Evolutionary conservation across 768 basidiomycete species (phyloP), one percentile per base, ranked within the genome.

Genomic region (Kwoniella botswanensis): DNA sequence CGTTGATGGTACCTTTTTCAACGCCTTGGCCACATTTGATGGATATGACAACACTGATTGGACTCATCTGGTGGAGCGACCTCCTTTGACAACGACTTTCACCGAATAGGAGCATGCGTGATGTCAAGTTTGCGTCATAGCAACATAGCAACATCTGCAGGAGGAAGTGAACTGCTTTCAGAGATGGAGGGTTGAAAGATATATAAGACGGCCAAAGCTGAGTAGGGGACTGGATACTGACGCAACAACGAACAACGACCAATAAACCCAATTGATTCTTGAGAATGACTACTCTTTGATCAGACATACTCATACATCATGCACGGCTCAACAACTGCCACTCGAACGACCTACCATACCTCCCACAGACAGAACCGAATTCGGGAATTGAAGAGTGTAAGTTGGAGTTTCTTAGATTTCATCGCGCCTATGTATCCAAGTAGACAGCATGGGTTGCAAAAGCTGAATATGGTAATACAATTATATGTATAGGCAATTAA

Each of bases 321-420:
- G 46, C 24, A 52, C 63, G 63, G 52, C n/a, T 15, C 44, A 21
- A 41, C 63, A 26, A 68, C 68, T 42, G 57, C 56, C 17, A 62
- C 56, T 9, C 59, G 41, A 21, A 67, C 72, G 0, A 67, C 63
- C 12, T 59, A 52, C 56, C 67, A 75, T 42, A 26, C 57, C 12
- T 63, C 71, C 2, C 62, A 71, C 54, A 61, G 74, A 11, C 52
- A 66, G 26, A 75, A 75, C 46, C 68, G 74, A 13, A 70, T 72
- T 12, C 35, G 68, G 43, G 74, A 71, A 50, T 57, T 75, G 17
- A 55, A 65, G 21, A 55, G 68, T 1, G 71, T 75, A 54, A 65
- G 73, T 71, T 54, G 21, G 9, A 53, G 17, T 21, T 7, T 55
- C 17, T 21, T 11, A 18, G 4, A 11, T 55, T 60, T 42, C 26